phyloP scores from a whole-genome alignment of 129 eudicot species.

The Artemisia annua region DNA sequence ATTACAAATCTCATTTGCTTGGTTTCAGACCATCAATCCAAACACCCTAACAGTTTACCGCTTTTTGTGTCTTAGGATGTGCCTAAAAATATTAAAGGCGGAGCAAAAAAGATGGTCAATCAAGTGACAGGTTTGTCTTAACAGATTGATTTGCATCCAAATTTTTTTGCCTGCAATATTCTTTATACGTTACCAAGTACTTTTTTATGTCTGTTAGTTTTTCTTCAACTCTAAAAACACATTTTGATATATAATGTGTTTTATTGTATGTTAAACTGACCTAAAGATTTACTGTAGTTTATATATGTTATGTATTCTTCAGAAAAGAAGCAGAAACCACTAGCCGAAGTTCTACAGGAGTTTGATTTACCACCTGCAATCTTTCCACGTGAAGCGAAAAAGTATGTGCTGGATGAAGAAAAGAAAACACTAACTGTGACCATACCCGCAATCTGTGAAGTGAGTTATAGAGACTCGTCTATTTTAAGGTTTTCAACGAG shows the following conservation, averaged over 20 bases:
- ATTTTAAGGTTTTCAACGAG: constrained; percentile 41
- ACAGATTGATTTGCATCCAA: background rate
- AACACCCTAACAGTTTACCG: background rate
- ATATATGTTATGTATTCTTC: background rate
- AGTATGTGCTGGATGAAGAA: constrained; percentile 45
- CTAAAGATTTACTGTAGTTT: background rate
- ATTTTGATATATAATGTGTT: background rate
- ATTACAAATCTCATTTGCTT: background rate
- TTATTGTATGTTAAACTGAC: background rate
- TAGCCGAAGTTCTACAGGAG: constrained; percentile 43
- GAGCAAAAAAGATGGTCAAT: constrained; percentile 62
- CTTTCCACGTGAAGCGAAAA: constrained; percentile 50
- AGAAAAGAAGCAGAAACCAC: constrained; percentile 47
- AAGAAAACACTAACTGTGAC: constrained; percentile 39
- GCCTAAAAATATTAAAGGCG: constrained; percentile 57
- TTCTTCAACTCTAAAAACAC: background rate
- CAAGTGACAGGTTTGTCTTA: constrained; percentile 54
- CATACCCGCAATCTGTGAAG: constrained; percentile 46
- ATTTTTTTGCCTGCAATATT: background rate
- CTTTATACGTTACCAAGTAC: background rate
- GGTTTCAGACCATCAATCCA: background rate
- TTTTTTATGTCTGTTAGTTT: background rate
- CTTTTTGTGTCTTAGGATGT: constrained; percentile 38
- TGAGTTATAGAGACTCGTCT: constrained; percentile 55
- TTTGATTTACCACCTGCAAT: constrained; percentile 39